Evolutionary conservation across 805 yeast species (phyloP), one percentile per base, ranked within the genome.

Genomic region (Torulaspora indica): DNA sequence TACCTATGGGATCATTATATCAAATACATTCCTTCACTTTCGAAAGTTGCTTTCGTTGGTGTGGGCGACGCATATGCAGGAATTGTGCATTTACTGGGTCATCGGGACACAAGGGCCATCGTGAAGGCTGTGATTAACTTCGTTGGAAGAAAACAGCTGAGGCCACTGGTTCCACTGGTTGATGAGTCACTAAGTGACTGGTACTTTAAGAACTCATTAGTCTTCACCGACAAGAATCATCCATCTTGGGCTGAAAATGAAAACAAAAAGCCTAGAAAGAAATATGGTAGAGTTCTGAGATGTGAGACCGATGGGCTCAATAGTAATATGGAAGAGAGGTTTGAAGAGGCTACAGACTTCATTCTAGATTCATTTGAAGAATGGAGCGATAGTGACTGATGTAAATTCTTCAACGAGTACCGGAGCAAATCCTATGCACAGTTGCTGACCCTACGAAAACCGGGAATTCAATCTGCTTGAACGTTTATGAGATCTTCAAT

Each of bases 1-100:
- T 85, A 85, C 60, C 57, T 93, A 13, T 93, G 98, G 96, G 98
- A 91, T 62, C 86, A 89, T 61, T 88, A 86, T 58, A 68, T 93
- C 41, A 80, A 83, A 48, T 86, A 82, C 60, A 85, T 89, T 54
- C 58, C 60, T 30, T 76, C 77, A 42, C 78, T 85, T 35, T 70
- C 78, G 35, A 85, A 85, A 52, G 62, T 93, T 25, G 81, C 85
- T 0, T 80, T 91, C 60, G 75, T 90, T 30, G 97, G 97, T 6
- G 76, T 84, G 52, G 98, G 98, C 31, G 95, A 88, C 45, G 81
- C 96, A 0, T 85, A 86, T 57, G 82, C 86, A 35, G 87, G 96
- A 2, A 76, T 90, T 36, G 90, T 91, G 1, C 93, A 90, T 64
- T 69, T 91, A 18, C 77, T 85, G 44, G 96, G 96, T 4, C 95